Evolutionary conservation across 441 rosid genomes (phyloP), one percentile per base, ranked within the genome.

Genomic region (Pelargonium citronellum): DNA sequence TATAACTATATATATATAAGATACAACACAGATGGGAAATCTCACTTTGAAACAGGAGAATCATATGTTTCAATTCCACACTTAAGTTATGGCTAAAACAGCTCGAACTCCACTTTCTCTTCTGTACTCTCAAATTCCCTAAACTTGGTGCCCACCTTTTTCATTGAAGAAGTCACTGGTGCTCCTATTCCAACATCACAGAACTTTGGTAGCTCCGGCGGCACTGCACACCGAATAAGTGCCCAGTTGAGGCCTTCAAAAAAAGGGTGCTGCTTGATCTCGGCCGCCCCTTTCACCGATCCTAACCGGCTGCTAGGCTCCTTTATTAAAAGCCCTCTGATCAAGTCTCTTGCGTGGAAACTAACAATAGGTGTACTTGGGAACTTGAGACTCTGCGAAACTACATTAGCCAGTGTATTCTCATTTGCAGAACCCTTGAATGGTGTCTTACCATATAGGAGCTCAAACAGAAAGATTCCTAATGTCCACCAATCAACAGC

Each of bases 401-500:
- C 91, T 53, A 88, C 85, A 68, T 88, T 86, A 58, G 85, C 72
- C 69, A 88, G 72, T 3, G 93, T 85, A 73, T 86, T 91, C 10
- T 88, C 93, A 7, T 86, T 85, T 69, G 79, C 83, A 9, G 77
- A 80, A 19, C 93, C 93, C 80, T 86, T 88, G 82, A 88, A 88
- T 0, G 93, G 93, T 0, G 91, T 88, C 79, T 71, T 85, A 20
- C 93, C 89, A 47, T 86, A 88, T 57, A 88, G 74, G 67, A 88
- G 84, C 82, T 88, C 93, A 53, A 80, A 88, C 66, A 88, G 78
- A 78, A 88, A 85, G 73, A 88, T 85, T 4, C 93, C 93, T 22
- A 83, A 86, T 4, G 87, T 88, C 93, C 93, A 88, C 93, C 93
- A 88, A 73, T 88, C 93, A 63, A 88, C 93, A 37, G 93, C 84